These are phyloP conservation scores for Herpotrichia juniperi DNA, from an alignment of 2,329 filamentous ascomycete species.

Conservation along the genomic window DNA sequence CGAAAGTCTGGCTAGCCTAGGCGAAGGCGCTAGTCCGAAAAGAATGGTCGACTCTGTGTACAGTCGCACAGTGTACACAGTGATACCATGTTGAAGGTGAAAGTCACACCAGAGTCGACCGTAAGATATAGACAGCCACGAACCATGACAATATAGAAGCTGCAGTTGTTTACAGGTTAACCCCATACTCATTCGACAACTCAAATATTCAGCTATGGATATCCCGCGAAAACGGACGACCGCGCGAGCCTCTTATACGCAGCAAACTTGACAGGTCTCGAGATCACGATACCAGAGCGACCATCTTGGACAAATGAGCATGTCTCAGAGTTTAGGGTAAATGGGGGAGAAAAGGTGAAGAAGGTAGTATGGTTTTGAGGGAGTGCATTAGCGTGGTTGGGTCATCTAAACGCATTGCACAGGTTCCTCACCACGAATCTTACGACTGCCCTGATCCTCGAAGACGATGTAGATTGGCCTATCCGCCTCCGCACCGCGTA, in stretches of 20 bases:
- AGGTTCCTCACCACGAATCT: slow-evolving; percentile 40
- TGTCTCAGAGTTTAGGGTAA: slow-evolving; percentile 30
- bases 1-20: no score
- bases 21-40: no score
- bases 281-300: slow-evolving; percentile 46
- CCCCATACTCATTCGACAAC: no score
- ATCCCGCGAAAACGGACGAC: no score
- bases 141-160: no score
- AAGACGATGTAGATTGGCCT: slow-evolving; percentile 51
- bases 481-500: slow-evolving; percentile 43
- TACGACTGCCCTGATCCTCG: slow-evolving; percentile 44
- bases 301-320: slow-evolving; percentile 46
- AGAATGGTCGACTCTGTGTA: no score
- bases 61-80: no score
- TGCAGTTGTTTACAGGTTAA: no score
- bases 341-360: slow-evolving; percentile 6
- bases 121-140: no score
- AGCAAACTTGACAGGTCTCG: slow-evolving; percentile 45
- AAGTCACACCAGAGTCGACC: no score
- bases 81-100: no score
- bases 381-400: slow-evolving; percentile 49
- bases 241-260: slow-evolving; percentile 43
- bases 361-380: slow-evolving; percentile 38
- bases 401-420: slow-evolving; percentile 45
- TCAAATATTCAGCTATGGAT: no score